phyloP scores from a whole-genome alignment of 1,139 yeast species.

The Pichia sp. region DNA sequence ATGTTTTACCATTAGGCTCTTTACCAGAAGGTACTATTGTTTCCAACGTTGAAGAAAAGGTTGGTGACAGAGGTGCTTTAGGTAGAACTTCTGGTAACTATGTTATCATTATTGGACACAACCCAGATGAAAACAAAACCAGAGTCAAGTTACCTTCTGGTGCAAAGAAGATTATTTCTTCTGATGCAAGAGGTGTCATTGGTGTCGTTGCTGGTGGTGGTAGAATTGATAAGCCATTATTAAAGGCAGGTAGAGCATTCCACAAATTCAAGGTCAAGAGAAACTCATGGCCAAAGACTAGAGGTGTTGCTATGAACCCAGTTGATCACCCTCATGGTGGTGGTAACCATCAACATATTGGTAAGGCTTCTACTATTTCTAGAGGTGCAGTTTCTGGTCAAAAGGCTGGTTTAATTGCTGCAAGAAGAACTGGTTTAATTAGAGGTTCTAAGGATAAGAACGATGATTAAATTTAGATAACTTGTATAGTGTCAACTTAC shows the following conservation, averaged over 20 bases:
- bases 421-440: constrained; percentile 99
- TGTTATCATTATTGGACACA: constrained; percentile 98
- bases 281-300: constrained; percentile 99
- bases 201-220: constrained; percentile 99
- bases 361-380: constrained; percentile 99
- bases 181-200: constrained; percentile 98
- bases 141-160: constrained; percentile 99
- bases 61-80: constrained; percentile 99
- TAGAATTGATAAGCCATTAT: constrained; percentile 98
- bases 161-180: constrained; percentile 92
- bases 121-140: constrained; percentile 98
- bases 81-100: constrained; percentile 99
- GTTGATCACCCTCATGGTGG: constrained; percentile 99
- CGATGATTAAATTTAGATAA: constrained; percentile 32
- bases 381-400: constrained; percentile 99
- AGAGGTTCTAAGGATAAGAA: constrained; percentile 93
- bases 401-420: constrained; percentile 99
- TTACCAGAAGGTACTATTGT: constrained; percentile 99
- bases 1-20: constrained; percentile 92
- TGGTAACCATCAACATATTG: constrained; percentile 99
- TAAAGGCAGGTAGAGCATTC: constrained; percentile 99
- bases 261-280: constrained; percentile 98
- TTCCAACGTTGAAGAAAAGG: constrained; percentile 97
- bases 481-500: constrained; percentile 11
- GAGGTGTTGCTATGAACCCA: constrained; percentile 99